phyloP scores from a whole-genome alignment of 2,329 filamentous ascomycete species.

The Aspergillus texensis region DNA sequence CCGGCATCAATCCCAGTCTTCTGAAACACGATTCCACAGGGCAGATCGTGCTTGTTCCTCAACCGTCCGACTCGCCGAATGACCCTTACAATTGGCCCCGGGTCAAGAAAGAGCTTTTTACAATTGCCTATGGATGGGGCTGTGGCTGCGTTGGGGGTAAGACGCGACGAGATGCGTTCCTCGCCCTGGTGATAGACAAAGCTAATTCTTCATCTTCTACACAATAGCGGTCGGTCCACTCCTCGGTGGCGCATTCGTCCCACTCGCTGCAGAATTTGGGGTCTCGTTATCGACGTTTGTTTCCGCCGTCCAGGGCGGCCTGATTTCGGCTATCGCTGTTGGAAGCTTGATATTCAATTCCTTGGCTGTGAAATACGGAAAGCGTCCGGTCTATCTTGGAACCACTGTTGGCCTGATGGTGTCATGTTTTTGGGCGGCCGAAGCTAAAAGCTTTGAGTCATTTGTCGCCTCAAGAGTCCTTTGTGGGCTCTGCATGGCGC shows the following conservation, averaged over 20 bases:
- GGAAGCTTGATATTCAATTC: slow-evolving; percentile 40
- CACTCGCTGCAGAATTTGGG: slow-evolving; percentile 36
- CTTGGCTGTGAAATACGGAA: slow-evolving; percentile 43
- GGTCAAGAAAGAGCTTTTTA: slow-evolving; percentile 40
- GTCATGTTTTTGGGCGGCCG: not conserved
- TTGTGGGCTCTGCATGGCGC: slow-evolving; percentile 43
- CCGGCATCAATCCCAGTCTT: slow-evolving; percentile 28
- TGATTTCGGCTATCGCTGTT: slow-evolving; percentile 40
- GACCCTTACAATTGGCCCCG: slow-evolving; percentile 31
- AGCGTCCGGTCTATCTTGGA: slow-evolving; percentile 40
- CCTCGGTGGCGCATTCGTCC: slow-evolving; percentile 16
- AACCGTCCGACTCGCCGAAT: slow-evolving; percentile 29
- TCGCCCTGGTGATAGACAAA: slow-evolving; percentile 36
- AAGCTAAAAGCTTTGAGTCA: not conserved
- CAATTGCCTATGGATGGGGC: slow-evolving; percentile 43
- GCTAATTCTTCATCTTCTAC: not conserved
- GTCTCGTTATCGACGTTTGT: slow-evolving; percentile 36
- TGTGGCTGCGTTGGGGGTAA: slow-evolving; percentile 48
- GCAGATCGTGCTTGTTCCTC: slow-evolving; percentile 29
- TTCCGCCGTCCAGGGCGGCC: slow-evolving; percentile 40
- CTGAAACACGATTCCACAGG: slow-evolving; percentile 38
- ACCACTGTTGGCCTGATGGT: slow-evolving; percentile 30
- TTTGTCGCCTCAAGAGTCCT: slow-evolving; percentile 39
- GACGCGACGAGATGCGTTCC: slow-evolving; percentile 37
- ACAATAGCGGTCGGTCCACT: not conserved